A percentile compares a stretch with the other conserved stretches of the same genome.
Conservation (phyloP, 2,329 filamentous ascomycete genomes). For the Phaeophleospora eucalypticola region DNA sequence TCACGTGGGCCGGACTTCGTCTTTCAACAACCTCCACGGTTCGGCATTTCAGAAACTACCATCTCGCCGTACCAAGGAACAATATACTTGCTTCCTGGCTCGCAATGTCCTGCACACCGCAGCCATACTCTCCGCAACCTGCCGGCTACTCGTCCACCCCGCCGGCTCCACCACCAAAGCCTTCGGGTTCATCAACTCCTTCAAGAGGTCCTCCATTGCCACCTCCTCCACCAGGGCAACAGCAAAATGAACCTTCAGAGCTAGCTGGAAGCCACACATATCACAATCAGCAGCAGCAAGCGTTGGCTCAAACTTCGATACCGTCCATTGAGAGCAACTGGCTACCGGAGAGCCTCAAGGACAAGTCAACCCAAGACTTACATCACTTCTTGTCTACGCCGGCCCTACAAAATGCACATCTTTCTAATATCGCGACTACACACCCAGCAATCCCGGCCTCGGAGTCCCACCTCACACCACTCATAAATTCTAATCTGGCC, state of each 20-base stretch:
- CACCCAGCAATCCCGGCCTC: conserved; percentile 69
- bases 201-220: conserved; percentile 43
- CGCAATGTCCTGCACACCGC: conserved; percentile 23
- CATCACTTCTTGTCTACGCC: conserved; percentile 63
- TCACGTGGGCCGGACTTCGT: too few species aligned
- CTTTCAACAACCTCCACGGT: too few species aligned
- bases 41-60: too few species aligned
- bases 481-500: conserved; percentile 66
- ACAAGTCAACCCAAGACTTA: conserved; percentile 69
- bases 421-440: conserved; percentile 60
- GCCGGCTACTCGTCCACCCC: conserved; percentile 41
- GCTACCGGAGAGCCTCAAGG: conserved; percentile 71
- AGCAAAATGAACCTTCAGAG: conserved; percentile 25
- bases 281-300: conserved; percentile 15
- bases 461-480: conserved; percentile 58
- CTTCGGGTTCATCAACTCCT: conserved; percentile 40
- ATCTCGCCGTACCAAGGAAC: too few species aligned
- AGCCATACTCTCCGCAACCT: conserved; percentile 17
- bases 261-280: conserved; percentile 22
- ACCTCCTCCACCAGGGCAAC: conserved; percentile 39
- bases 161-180: conserved; percentile 47
- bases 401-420: conserved; percentile 67
- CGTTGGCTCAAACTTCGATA: conserved; percentile 12
- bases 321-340: conserved; percentile 56
- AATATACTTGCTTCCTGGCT: too few species aligned